These are phyloP conservation scores for Raffaelea arxii DNA, from an alignment of 2,329 filamentous ascomycete genomes.

Conservation along the genomic window DNA sequence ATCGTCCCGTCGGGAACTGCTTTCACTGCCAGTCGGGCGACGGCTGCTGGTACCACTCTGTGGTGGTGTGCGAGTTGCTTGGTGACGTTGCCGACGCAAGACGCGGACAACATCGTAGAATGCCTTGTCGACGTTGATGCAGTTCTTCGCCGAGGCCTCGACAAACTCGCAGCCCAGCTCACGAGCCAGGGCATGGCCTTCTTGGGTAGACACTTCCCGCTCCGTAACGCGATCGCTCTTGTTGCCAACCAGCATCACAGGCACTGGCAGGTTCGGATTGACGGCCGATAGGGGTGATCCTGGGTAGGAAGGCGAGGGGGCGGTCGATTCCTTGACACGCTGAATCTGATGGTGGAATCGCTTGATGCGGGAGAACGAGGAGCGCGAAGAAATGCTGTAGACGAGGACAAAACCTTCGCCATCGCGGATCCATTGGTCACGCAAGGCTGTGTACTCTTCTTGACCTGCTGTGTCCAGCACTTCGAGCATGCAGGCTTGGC, in stretches of 20 bases:
- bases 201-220: constrained; percentile 91
- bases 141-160: constrained; percentile 94
- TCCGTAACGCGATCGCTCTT: constrained; percentile 96
- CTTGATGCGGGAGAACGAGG: constrained; percentile 89
- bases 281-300: constrained; percentile 59
- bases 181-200: constrained; percentile 83
- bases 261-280: constrained; percentile 58
- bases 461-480: constrained; percentile 95
- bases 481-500: constrained; percentile 93
- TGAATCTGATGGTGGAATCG: constrained; percentile 96
- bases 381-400: constrained; percentile 95
- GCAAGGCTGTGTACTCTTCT: constrained; percentile 93
- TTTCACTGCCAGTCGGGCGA: constrained; percentile 9
- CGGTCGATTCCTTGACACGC: constrained; percentile 85
- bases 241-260: constrained; percentile 97
- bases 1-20: constrained; percentile 9
- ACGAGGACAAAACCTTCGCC: constrained; percentile 96
- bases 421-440: constrained; percentile 97
- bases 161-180: constrained; percentile 94
- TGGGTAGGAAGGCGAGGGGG: constrained; percentile 66
- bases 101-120: constrained; percentile 96
- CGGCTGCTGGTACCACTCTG: constrained; percentile 10
- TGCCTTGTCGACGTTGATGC: constrained; percentile 95
- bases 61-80: constrained; percentile 14
- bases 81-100: constrained; percentile 51